These are phyloP conservation scores for Penicillium crustosum DNA, from an alignment of 2,329 filamentous ascomycete genomes.

Conservation along the genomic window DNA sequence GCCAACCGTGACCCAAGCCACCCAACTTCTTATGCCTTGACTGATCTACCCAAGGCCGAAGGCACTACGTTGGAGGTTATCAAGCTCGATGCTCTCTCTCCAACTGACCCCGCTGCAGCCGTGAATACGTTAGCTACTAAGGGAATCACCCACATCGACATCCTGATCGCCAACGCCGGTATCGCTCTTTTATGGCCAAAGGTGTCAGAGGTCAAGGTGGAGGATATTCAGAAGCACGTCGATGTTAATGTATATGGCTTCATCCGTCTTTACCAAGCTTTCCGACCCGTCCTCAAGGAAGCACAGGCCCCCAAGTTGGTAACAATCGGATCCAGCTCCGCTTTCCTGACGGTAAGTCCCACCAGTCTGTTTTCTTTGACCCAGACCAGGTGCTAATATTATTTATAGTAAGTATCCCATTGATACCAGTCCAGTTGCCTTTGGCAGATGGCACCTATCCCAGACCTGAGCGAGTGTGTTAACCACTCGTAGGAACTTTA, in stretches of 20 bases:
- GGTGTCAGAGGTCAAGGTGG: neutral
- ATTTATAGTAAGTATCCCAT: neutral
- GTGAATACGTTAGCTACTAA: neutral
- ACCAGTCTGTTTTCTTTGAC: fast-evolving
- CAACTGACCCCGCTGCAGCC: neutral
- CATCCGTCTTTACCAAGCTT: neutral
- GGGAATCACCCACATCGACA: neutral
- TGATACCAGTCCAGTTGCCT: neutral
- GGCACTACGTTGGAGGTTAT: neutral
- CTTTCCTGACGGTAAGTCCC: neutral
- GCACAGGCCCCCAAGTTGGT: neutral
- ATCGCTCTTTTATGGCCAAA: neutral
- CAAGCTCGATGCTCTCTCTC: neutral
- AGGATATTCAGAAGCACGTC: neutral
- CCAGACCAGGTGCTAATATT: neutral
- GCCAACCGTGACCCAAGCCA: neutral
- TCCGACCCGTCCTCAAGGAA: neutral
- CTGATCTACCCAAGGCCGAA: neutral
- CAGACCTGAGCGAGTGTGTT: neutral
- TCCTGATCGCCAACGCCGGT: neutral
- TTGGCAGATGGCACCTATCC: neutral
- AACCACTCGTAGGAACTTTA: neutral
- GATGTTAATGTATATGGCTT: neutral
- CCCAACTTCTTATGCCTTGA: neutral
- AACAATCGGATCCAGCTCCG: neutral